Conservation (phyloP, 140 eudicot species). For the Erigeron philadelphicus region DNA sequence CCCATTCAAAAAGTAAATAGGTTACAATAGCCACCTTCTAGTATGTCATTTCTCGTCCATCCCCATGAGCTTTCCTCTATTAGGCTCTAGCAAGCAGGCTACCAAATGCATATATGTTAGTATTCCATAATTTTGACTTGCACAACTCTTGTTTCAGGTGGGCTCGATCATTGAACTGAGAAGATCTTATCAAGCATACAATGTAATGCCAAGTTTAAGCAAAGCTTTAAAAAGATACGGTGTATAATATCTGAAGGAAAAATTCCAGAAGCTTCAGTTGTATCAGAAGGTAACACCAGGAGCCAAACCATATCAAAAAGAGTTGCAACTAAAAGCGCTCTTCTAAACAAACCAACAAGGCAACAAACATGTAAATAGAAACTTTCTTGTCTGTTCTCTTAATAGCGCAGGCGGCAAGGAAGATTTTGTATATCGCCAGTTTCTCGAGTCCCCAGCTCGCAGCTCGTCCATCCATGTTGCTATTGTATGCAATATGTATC, state of each 20-base stretch:
- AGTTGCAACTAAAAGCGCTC: neutral
- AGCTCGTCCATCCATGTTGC: neutral
- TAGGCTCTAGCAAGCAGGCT: neutral
- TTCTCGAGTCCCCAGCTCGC: neutral
- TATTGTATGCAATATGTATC: neutral
- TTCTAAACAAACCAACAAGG: neutral
- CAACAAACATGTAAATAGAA: neutral
- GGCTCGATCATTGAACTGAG: slow-evolving; percentile 93
- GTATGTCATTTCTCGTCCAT: neutral
- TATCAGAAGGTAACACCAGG: neutral
- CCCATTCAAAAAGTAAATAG: neutral
- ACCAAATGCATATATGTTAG: neutral
- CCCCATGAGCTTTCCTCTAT: neutral
- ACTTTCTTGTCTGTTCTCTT: neutral
- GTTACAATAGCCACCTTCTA: neutral
- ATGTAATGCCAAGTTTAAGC: slow-evolving; percentile 92
- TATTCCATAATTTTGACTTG: neutral
- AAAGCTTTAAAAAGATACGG: slow-evolving; percentile 82
- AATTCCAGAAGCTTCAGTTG: neutral
- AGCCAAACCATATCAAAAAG: neutral
- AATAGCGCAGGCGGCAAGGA: neutral
- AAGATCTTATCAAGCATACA: slow-evolving; percentile 97
- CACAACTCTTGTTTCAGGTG: slow-evolving; percentile 44
- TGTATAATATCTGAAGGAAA: slow-evolving; percentile 27
- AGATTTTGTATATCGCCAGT: neutral